Base-by-base conservation (phyloP, 345 rosid species). In the Acer yangbiense region DNA sequence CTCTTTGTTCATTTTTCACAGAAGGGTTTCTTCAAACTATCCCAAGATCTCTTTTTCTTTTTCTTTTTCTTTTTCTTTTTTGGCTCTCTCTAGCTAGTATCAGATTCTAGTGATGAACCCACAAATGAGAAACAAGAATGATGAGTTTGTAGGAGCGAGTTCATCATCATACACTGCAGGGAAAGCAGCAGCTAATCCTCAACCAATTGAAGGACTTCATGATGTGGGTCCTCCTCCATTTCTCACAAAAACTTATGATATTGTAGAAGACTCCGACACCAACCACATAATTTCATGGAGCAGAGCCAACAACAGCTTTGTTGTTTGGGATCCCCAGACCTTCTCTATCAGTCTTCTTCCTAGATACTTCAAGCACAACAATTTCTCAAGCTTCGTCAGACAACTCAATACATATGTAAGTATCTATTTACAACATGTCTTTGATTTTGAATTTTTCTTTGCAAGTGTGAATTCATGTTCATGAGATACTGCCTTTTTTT, bases 351-450 rank as follows among this genome's bases (percentile, higher is more conserved):
- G 75, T 68, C 89, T 91, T 64, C 86, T 91, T 35, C 94, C 94
- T 5, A 88, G 72, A 82, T 87, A 76, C 87, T 92, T 92, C 85
- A 92, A 92, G 84, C 97, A 92, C 88, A 90, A 82, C 74, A 92
- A 92, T 82, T 92, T 90, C 89, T 92, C 97, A 11, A 92, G 97
- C 86, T 92, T 92, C 82, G 89, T 90, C 70, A 86, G 97, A 79
- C 94, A 92, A 82, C 94, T 92, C 75, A 90, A 90, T 71, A 92
- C 97, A 35, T 92, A 92, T 81, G 97, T 92, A 75, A 88, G 94
- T 84, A 72, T 57, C 16, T 4, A 7, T 41, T 35, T 35, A 4
- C 39, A 35, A 35, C 39, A 4, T 4, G 4, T 35, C 39, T 35
- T 35, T 35, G 39, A 35, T 35, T 35, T 52, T 16, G 13, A 71